These are phyloP conservation scores for Ophiostoma ulmi DNA, from an alignment of 2,329 filamentous ascomycete species.

Conservation along the genomic window DNA sequence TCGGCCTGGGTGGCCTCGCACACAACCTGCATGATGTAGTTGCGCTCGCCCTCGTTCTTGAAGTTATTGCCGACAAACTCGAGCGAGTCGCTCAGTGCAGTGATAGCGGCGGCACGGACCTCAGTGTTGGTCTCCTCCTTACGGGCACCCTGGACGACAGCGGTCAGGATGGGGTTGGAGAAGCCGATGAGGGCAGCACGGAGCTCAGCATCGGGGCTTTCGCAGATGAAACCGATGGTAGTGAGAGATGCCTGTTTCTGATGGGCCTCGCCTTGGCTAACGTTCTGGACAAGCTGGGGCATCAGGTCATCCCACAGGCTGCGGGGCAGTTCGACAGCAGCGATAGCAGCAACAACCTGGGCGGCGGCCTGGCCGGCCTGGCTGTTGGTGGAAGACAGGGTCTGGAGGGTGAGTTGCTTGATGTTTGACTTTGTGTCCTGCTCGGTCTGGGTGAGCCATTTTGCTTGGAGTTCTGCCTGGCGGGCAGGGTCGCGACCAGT, in stretches of 20 bases:
- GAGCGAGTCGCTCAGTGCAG: constrained; percentile 88
- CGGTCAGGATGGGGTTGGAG: constrained; percentile 96
- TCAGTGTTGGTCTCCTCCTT: constrained; percentile 92
- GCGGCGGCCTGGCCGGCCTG: constrained; percentile 85
- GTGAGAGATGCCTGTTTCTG: constrained; percentile 93
- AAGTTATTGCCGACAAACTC: constrained; percentile 99
- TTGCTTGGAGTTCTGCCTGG: constrained; percentile 82
- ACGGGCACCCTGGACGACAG: constrained; percentile 92
- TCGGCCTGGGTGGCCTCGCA: constrained; percentile 96
- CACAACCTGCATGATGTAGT: constrained; percentile 99
- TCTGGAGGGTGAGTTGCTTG: constrained; percentile 86
- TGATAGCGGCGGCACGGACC: constrained; percentile 87
- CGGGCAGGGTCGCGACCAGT: constrained; percentile 83
- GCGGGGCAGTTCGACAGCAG: constrained; percentile 86
- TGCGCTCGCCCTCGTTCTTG: constrained; percentile 96
- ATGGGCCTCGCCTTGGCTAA: constrained; percentile 77
- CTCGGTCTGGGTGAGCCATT: constrained; percentile 85
- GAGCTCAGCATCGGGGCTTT: constrained; percentile 84
- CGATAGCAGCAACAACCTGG: constrained; percentile 92
- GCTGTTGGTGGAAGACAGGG: constrained; percentile 70
- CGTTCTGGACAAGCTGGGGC: constrained; percentile 82
- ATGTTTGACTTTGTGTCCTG: constrained; percentile 77
- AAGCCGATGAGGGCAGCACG: constrained; percentile 74
- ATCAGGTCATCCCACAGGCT: constrained; percentile 93
- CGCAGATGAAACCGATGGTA: constrained; percentile 97